Base-by-base conservation (phyloP, 202 grass and related monocot genomes). In the Dendrocalamus latiflorus region DNA sequence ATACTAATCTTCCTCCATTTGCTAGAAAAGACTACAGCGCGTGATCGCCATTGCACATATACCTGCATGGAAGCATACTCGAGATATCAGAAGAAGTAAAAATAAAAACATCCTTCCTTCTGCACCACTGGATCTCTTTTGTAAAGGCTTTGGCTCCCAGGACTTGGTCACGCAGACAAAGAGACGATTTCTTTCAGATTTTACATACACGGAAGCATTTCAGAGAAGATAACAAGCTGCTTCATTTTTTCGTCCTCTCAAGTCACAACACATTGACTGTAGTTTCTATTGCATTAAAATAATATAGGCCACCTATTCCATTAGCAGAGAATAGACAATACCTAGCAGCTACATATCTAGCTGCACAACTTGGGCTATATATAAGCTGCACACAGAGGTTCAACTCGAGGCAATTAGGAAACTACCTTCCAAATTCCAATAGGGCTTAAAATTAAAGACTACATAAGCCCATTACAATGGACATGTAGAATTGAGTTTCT, bases 31-130 rank as follows among this genome's bases (percentile, higher is more conserved):
- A n/a, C n/a, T n/a, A 37, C 28, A 76, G 15, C 5, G 7, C 24
- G 54, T 25, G 24, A 65, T 83, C 1, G 1, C 18, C 21, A 68
- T 38, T 70, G 25, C 28, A 53, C 62, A 38, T 54, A 64, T 39
- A 64, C 43, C n/a, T 75, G 77, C 45, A 81, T 70, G 25, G 62
- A 80, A 75, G 7, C 60, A 68, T 80, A 24, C 53, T 68, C 7
- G 1, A 58, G 26, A 18, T 83, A 54, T 24, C n/a, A 24, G 8
- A 78, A 59, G 39, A 60, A 84, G 2, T 41, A 43, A 15, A 34
- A 17, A 65, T 5, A 13, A 56, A 60, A 56, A 10, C 33, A 68
- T 22, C 18, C 0, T 59, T 16, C 67, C 21, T 30, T 79, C 49
- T 42, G 50, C 60, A 59, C 9, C 12, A 20, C n/a, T 17, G 15